phyloP scores from a whole-genome alignment of 2,329 filamentous ascomycete species.

The Colletotrichum sp. region DNA sequence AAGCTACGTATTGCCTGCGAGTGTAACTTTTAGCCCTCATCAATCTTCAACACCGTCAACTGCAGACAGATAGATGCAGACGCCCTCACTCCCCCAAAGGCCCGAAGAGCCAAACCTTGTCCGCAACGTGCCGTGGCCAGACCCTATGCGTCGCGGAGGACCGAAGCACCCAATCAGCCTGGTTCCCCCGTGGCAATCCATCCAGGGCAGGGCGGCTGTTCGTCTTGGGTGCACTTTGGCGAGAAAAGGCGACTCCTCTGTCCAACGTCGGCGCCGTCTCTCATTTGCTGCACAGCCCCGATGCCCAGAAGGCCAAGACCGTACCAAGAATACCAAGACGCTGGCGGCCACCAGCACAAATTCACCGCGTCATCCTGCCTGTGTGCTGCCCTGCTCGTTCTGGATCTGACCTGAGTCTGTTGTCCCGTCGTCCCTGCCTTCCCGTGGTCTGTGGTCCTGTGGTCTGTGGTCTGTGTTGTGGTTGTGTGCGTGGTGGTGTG shows the following conservation, averaged over 20 bases:
- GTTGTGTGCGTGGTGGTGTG: neutral
- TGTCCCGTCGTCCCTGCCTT: neutral
- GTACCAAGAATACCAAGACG: constrained; percentile 24
- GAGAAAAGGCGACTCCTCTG: neutral
- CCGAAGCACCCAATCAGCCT: neutral
- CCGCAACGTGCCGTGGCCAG: neutral
- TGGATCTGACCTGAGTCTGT: neutral
- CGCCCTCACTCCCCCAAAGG: neutral
- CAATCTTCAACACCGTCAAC: neutral
- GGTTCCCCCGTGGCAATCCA: neutral
- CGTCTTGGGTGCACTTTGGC: neutral
- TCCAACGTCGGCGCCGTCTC: neutral
- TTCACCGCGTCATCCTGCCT: constrained; percentile 21
- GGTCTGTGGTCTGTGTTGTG: neutral
- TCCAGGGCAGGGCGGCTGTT: neutral
- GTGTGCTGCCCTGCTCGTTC: neutral
- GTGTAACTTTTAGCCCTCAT: neutral
- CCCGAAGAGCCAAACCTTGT: neutral
- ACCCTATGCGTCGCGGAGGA: neutral
- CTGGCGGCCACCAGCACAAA: constrained; percentile 19
- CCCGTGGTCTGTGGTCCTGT: neutral
- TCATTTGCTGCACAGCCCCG: constrained; percentile 24
- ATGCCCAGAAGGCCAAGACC: constrained; percentile 24
- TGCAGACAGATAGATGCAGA: neutral
- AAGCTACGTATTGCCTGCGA: neutral